A percentile compares a stretch with the other conserved stretches of the same genome.
These are phyloP conservation scores for Reticulascus tulasneorum DNA, from an alignment of 2,329 filamentous ascomycete species.

Conservation along the genomic window DNA sequence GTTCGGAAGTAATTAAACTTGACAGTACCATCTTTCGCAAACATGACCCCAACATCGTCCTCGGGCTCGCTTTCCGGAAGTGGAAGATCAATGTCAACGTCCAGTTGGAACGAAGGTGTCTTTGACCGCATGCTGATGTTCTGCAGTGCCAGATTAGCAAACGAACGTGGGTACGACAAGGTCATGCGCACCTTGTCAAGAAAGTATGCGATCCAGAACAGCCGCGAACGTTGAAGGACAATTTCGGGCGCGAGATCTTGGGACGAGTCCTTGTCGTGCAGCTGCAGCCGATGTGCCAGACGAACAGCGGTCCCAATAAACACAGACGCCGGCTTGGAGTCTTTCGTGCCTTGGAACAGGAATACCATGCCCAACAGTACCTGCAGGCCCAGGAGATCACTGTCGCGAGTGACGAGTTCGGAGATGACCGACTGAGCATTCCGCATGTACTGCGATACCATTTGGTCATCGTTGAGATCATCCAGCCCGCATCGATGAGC, in stretches of 20 bases:
- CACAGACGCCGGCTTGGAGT: conserved; percentile 32
- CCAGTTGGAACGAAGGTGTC: conserved; percentile 33
- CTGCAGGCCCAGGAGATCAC: conserved; percentile 34
- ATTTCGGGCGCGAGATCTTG: conserved; percentile 22
- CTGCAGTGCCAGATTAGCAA: conserved; percentile 6
- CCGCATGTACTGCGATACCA: conserved; percentile 25
- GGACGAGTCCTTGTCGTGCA: conserved; percentile 26
- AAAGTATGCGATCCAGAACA: conserved; percentile 38
- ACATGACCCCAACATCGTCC: conserved; percentile 29
- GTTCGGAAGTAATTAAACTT: conserved; percentile 34
- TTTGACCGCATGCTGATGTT: conserved; percentile 32
- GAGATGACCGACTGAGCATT: conserved; percentile 34
- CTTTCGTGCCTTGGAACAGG: conserved; percentile 31
- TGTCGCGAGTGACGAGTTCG: conserved; percentile 31
- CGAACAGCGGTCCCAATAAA: conserved; percentile 35
- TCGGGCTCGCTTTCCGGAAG: conserved; percentile 24
- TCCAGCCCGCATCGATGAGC: conserved; percentile 23
- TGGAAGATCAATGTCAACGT: conserved; percentile 36
- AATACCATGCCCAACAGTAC: conserved; percentile 33
- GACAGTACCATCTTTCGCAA: conserved; percentile 26
- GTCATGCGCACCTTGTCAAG: conserved; percentile 33
- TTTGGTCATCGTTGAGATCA: conserved; percentile 11
- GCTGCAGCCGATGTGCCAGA: conserved; percentile 29
- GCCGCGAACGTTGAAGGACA: conserved; percentile 27
- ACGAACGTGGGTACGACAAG: no score